phyloP scores from a whole-genome alignment of 345 rosid species.

The Melaleuca alternifolia region DNA sequence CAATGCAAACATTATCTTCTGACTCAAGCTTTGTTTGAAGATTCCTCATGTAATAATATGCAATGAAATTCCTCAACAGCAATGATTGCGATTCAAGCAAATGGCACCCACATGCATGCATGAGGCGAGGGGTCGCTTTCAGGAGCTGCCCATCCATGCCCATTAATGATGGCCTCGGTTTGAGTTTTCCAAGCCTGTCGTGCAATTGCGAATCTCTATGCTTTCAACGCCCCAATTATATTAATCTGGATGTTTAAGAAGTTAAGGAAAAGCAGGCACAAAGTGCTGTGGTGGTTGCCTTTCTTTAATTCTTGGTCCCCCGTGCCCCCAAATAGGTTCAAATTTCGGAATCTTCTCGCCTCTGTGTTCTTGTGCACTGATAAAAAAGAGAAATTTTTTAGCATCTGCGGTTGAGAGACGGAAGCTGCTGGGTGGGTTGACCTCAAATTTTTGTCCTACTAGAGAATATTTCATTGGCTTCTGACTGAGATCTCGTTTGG shows the following conservation, averaged over 20 bases:
- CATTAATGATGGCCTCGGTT: slow-evolving; percentile 7
- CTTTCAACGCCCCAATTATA: slow-evolving; percentile 3
- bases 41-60: neutral
- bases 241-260: neutral
- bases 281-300: slow-evolving; percentile 8
- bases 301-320: slow-evolving; percentile 22
- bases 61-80: slow-evolving; percentile 15
- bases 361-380: slow-evolving; percentile 8
- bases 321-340: slow-evolving; percentile 3
- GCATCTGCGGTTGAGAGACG: neutral
- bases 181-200: slow-evolving; percentile 18
- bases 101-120: slow-evolving; percentile 54
- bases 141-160: slow-evolving; percentile 11
- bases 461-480: neutral
- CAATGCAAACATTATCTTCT: neutral
- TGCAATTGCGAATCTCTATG: neutral
- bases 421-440: neutral
- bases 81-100: slow-evolving; percentile 57
- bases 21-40: neutral
- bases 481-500: neutral
- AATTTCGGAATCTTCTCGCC: slow-evolving; percentile 20
- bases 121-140: slow-evolving; percentile 8
- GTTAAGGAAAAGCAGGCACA: neutral
- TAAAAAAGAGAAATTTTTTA: neutral
- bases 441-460: neutral